phyloP scores from a whole-genome alignment of 2,329 filamentous ascomycete genomes.

The Paecilomyces niveus region DNA sequence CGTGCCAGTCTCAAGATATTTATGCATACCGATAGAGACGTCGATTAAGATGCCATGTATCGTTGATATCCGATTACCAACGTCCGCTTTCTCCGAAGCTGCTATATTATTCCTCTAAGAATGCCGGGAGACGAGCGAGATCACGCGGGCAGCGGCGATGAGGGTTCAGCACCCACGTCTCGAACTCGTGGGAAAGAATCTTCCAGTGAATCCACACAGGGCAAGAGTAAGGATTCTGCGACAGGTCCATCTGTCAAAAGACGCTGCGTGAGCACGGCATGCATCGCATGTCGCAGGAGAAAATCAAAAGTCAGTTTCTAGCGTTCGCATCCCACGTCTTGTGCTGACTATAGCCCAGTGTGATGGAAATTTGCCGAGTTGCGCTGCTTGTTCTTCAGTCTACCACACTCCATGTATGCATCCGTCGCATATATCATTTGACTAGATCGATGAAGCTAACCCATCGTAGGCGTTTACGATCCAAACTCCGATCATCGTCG shows the following conservation, averaged over 20 bases:
- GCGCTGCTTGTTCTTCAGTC: conserved; percentile 91
- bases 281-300: conserved; percentile 68
- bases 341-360: conserved; percentile 44
- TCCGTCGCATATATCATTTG: background rate
- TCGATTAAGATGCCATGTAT: background rate
- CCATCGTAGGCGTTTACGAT: conserved; percentile 75
- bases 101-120: background rate
- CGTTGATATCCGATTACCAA: background rate
- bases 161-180: background rate
- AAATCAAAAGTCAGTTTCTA: conserved; percentile 58
- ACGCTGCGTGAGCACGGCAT: conserved; percentile 77
- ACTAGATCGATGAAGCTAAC: conserved; percentile 9
- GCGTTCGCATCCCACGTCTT: background rate
- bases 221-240: conserved; percentile 16
- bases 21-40: background rate
- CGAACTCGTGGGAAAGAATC: background rate
- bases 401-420: conserved; percentile 50
- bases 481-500: conserved; percentile 92
- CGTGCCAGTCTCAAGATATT: background rate
- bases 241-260: conserved; percentile 47
- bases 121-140: background rate
- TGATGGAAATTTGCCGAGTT: conserved; percentile 84
- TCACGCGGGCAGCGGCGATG: background rate
- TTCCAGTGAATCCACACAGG: conserved; percentile 11
- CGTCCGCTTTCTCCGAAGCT: background rate